A percentile compares a stretch with the other conserved stretches of the same genome.
These are phyloP conservation scores for Grosmannia clavigera DNA, from an alignment of 2,329 filamentous ascomycete species.

Conservation along the genomic window DNA sequence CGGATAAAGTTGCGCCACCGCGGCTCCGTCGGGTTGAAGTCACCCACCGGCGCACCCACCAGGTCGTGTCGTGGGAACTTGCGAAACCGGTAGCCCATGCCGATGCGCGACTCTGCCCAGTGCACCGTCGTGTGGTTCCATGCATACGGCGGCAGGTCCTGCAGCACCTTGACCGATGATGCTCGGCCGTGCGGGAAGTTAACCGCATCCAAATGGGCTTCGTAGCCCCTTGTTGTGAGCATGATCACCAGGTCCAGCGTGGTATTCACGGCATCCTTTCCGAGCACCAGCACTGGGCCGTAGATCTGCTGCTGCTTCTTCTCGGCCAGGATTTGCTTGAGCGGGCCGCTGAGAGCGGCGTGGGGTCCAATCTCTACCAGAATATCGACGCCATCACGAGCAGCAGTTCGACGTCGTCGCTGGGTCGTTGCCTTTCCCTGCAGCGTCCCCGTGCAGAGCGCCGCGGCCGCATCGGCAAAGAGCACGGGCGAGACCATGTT, in stretches of 20 bases:
- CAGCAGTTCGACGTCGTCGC: no score
- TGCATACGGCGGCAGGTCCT: constrained; percentile 10
- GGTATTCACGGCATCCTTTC: constrained; percentile 1
- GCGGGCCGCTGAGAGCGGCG: constrained; percentile 13
- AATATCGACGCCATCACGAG: constrained; percentile 15
- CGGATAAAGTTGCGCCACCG: constrained; percentile 7
- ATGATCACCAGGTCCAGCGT: neutral
- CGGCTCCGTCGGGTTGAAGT: neutral
- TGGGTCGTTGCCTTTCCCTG: no score
- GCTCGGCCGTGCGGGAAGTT: neutral
- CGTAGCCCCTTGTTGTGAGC: neutral
- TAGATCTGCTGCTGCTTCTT: no score
- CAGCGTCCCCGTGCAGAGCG: constrained; percentile 3
- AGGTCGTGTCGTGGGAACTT: no score
- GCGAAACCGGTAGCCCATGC: neutral
- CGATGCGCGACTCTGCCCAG: constrained; percentile 4
- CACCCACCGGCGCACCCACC: no score
- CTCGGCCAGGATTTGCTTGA: neutral
- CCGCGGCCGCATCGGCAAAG: constrained; percentile 6
- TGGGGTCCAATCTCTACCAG: constrained; percentile 10
- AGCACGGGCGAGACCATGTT: neutral
- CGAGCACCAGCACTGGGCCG: neutral
- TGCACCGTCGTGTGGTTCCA: constrained; percentile 11
- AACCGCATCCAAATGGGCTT: neutral
- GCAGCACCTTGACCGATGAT: neutral